phyloP scores from a whole-genome alignment of 2,329 filamentous ascomycete genomes.

The Davidsoniella australis region DNA sequence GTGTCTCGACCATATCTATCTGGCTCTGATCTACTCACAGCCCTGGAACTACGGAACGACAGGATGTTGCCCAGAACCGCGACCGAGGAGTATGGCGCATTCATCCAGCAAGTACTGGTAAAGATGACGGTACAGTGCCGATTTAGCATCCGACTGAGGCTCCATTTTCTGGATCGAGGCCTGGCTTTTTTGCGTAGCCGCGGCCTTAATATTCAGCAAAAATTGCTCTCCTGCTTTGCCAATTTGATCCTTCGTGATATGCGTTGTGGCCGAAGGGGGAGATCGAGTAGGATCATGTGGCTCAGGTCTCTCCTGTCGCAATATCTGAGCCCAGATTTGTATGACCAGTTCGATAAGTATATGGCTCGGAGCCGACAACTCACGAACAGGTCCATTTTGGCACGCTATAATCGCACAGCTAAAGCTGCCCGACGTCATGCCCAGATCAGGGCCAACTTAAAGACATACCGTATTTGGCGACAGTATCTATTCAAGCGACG shows the following conservation, averaged over 20 bases:
- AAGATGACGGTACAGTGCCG: constrained; percentile 15
- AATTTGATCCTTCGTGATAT: constrained; percentile 20
- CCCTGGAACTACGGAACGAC: constrained; percentile 6
- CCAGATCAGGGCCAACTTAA: too few species aligned
- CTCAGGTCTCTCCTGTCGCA: constrained; percentile 16
- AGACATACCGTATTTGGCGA: not conserved
- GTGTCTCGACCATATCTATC: constrained; percentile 14
- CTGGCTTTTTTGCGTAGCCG: constrained; percentile 16
- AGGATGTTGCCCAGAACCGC: constrained; percentile 1
- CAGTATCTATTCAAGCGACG: not conserved
- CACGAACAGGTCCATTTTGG: too few species aligned
- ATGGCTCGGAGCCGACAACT: not conserved
- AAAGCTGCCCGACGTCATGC: too few species aligned
- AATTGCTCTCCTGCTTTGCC: constrained; percentile 17
- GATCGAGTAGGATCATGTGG: constrained; percentile 19
- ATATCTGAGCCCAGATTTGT: not conserved
- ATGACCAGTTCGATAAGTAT: not conserved
- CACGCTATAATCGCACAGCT: too few species aligned
- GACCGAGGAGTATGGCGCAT: constrained; percentile 4
- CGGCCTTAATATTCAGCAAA: constrained; percentile 15
- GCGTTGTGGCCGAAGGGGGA: constrained; percentile 19
- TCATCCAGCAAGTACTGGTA: constrained; percentile 3
- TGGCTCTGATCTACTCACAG: constrained; percentile 2
- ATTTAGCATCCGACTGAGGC: constrained; percentile 10
- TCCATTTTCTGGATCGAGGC: constrained; percentile 19